Evolutionary conservation across 768 basidiomycete species (phyloP), one percentile per base, ranked within the genome.

Genomic region (Calocybe indica): DNA sequence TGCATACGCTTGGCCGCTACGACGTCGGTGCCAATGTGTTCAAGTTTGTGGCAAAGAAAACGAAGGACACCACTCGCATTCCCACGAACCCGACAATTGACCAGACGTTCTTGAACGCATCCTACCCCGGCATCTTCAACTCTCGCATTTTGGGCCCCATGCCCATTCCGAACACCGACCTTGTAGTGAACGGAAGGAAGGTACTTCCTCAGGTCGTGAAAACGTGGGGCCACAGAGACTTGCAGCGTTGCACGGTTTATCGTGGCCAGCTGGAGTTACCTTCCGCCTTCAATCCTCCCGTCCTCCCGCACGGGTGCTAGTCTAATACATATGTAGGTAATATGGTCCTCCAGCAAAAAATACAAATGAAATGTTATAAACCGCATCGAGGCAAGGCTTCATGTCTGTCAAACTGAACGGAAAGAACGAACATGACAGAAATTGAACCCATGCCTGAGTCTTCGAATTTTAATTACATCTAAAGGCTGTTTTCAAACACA

Each of bases 1-100:
- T 85, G 31, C 73, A 72, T 34, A 78, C 76, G 8, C 77, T 83
- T 15, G 82, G 82, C 13, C 73, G 82, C 62, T 22, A 22, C 22
- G 22, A 22, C 4, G 22, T 22, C 4, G 22, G 22, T 22, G 67
- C 62, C 48, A 81, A 82, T 54, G 79, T 82, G 48, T 80, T 75
- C 63, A 47, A 61, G 28, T 62, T 79, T 40, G 78, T 83, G 43
- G 78, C 75, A 5, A 50, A 71, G 41, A 50, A 58, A 6, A 75
- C 75, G 1, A 67, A 65, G 37, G 79, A 82, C 62, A 54, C 54
- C 40, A 72, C 58, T 2, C 52, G 55, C 35, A 51, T 46, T 2
- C 39, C 53, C 4, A 30, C 47, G 0, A 46, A 50, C 22, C 22
- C 22, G 22, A 22, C 22, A 22, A 41, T 55, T 2, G 29, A 40